Evolutionary conservation across 2,329 filamentous ascomycete species (phyloP).

Genomic region (Stagonosporopsis rhizophila): DNA sequence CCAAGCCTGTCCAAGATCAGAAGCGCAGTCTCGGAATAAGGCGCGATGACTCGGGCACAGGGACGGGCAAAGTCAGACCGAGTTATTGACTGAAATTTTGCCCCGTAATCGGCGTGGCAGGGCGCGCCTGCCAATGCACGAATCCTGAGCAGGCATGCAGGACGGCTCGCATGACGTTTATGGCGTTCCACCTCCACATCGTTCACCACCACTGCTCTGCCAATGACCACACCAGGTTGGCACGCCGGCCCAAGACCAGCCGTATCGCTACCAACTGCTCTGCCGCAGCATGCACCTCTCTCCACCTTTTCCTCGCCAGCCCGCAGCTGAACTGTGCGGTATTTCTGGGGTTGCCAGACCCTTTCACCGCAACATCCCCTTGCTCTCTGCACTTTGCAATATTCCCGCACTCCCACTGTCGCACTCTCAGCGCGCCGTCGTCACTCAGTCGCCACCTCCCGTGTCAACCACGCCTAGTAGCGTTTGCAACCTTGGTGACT

Average conservation of each 20-base stretch:
- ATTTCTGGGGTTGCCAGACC: conserved; percentile 30
- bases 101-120: conserved; percentile 13
- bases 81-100: conserved; percentile 9
- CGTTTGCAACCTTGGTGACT: conserved; percentile 15
- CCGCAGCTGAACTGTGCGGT: conserved; percentile 28
- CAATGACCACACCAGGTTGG: conserved; percentile 24
- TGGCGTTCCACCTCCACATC: conserved; percentile 31
- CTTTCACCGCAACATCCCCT: conserved; percentile 28
- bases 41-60: conserved; percentile 10
- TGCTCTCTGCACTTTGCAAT: conserved; percentile 1
- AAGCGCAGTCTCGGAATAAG: conserved; percentile 4
- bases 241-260: conserved; percentile 21
- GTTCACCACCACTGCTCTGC: conserved; percentile 20
- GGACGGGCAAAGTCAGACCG: conserved; percentile 10
- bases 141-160: too few species aligned
- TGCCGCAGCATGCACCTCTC: conserved; percentile 25
- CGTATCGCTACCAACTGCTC: conserved; percentile 19
- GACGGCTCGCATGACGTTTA: conserved; percentile 20
- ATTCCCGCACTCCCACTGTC: conserved; percentile 8
- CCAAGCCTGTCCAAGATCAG: conserved; percentile 1
- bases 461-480: background rate
- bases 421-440: background rate
- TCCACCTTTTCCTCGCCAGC: conserved; percentile 25
- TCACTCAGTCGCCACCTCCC: background rate
- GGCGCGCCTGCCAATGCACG: conserved; percentile 6